Base-by-base conservation (phyloP, 2,329 filamentous ascomycete genomes). In the Fusarium sp. region DNA sequence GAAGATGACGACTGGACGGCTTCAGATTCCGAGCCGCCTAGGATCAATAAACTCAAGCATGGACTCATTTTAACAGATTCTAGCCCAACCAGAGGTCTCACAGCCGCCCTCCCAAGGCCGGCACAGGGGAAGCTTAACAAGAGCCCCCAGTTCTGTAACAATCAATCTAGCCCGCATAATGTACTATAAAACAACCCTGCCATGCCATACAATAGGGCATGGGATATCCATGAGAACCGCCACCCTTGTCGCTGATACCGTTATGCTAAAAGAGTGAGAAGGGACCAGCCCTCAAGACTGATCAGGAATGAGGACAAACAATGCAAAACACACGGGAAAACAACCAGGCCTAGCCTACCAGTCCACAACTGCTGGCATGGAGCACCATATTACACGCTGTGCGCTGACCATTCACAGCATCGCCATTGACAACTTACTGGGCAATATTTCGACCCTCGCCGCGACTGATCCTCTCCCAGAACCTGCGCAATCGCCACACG, bases 401-500 rank as follows among this genome's bases (percentile, higher is more conserved):
- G 39, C 34, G 34, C 63, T 41, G 59, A 37, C 48, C 45, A 61
- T 50, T 59, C 37, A 59, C 32, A 27, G 14, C 20, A 34, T n/a
- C 56, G 35, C 32, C 30, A 27, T 64, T 50, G 52, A 52, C 57
- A 23, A 78, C 77, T 78, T 76, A 79, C 76, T 71, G 23, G 58
- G 43, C 35, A 43, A 34, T 56, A 43, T 61, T 35, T 57, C 57
- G 57, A 39, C 73, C 72, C 54, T 85, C 84, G 3, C 85, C 86
- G 18, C 81, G 81, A 2, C 87, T 85, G 37, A 93, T 84, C 25
- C 86, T 85, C 82, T 94, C 92, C 91, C 92, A 94, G 78, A 92
- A 93, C 70, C 86, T 85, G 77, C 88, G 88, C 66, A 94, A 80
- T 25, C 88, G 86, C 87, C 91, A 90, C 8, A 93, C 91, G 48